Percentiles rank a stretch among this genome's conserved stretches.
These are phyloP conservation scores for Lentinus tigrinus DNA, from an alignment of 768 basidiomycete species.

Conservation along the genomic window DNA sequence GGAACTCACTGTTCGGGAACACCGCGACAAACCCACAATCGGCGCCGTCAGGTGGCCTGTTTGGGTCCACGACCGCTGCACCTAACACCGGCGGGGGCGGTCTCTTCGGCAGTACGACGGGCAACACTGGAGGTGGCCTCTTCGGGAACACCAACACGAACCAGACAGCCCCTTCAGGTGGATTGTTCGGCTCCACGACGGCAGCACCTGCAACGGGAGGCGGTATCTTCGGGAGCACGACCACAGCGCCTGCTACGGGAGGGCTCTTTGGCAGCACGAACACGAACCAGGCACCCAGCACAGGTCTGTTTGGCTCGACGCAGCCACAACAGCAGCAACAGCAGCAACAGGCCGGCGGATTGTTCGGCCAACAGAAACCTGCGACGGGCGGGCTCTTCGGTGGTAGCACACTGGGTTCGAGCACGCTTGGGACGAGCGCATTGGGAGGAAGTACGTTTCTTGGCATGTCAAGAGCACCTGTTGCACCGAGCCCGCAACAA, in stretches of 20 bases:
- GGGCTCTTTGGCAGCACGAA: conserved; percentile 18
- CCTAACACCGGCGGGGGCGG: conserved; percentile 23
- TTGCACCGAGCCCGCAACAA: conserved; percentile 45
- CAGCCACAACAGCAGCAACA: conserved; percentile 19
- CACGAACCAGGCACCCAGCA: conserved; percentile 2
- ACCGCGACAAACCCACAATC: conserved; percentile 19
- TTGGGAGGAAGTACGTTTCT: conserved; percentile 31
- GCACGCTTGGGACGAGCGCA: conserved; percentile 15
- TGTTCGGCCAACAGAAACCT: conserved; percentile 33
- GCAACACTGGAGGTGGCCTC: conserved; percentile 18
- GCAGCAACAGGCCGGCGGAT: background rate
- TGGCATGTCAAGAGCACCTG: conserved; percentile 35
- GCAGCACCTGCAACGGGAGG: conserved; percentile 15
- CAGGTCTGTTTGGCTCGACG: conserved; percentile 17
- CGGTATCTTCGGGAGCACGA: conserved; percentile 18
- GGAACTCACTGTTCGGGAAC: conserved; percentile 23
- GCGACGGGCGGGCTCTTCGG: conserved; percentile 22
- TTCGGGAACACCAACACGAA: conserved; percentile 19
- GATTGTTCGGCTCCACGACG: conserved; percentile 28
- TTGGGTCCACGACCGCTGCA: conserved; percentile 17
- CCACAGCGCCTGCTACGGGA: conserved; percentile 11
- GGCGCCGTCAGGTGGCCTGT: conserved; percentile 20
- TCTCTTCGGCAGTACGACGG: conserved; percentile 29
- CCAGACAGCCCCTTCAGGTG: background rate
- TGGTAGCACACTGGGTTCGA: conserved; percentile 28